Evolutionary conservation across 495 filamentous ascomycete genomes (phyloP), one percentile per base, ranked within the genome.

Genomic region (Trichoderma gamsii): DNA sequence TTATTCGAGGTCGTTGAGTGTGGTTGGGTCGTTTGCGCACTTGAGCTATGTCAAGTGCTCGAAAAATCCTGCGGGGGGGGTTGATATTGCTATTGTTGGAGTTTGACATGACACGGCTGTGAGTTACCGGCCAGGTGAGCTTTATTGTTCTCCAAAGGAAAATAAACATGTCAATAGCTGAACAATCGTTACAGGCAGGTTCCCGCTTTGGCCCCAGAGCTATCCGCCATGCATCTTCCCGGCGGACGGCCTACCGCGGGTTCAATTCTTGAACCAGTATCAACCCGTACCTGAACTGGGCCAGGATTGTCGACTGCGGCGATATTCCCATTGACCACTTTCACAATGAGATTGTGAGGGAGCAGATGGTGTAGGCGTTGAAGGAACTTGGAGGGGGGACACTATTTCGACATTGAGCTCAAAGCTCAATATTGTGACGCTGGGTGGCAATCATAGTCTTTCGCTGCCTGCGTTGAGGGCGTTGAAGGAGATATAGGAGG

Each of bases 31-130:
- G 52, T 96, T 94, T 77, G 92, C 90, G 49, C 92, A 95, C 73
- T 81, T 93, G 25, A 83, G 84, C 69, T 84, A 92, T 69, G 81
- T 87, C 65, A 91, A 89, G 66, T 95, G 91, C 72, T 80, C 94
- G 3, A 87, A 87, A 41, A 84, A 85, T 59, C 90, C 89, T 0
- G 78, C 84, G 46, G 84, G 84, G 70, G 73, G 77, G 29, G 94
- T 88, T 71, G 92, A 96, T 73, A 92, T 96, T 70, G 92, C 82
- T 43, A 85, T 96, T 64, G 85, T 96, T 63, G 92, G 92, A 3
- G 91, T 86, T 0, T 92, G 92, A 0, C 95, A 95, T 73, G 92
- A 96, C 75, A 94, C 91, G 1, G 90, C 91, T 25, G 88, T 91
- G 25, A 88, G 81, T 71, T 94, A 95, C 78, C 81, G 92, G 70